A percentile compares a stretch with the other conserved stretches of the same genome.
Evolutionary conservation across 148 eudicot genomes (phyloP).

Genomic region (Gaultheria prostrata): DNA sequence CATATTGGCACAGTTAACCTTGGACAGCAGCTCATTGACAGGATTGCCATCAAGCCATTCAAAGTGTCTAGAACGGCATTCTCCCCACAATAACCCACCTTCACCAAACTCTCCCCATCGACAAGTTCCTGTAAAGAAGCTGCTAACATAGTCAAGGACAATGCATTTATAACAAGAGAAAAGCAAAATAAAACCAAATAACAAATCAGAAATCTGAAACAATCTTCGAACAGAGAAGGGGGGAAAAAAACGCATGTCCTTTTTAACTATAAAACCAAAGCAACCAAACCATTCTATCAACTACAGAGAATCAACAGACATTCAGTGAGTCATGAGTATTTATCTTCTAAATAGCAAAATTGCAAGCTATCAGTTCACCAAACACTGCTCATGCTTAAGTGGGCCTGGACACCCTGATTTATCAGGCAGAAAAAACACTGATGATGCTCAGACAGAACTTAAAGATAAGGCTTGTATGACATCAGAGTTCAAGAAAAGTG

Average conservation of each 20-base stretch:
- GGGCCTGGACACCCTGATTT: too few species aligned
- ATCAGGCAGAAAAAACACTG: too few species aligned
- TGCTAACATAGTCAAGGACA: slow-evolving; percentile 14
- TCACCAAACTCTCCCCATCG: slow-evolving; percentile 99
- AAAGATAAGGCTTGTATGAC: neutral
- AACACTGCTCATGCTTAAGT: too few species aligned
- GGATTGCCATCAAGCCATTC: slow-evolving; percentile 93
- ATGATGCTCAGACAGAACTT: neutral
- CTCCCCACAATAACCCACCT: slow-evolving; percentile 96
- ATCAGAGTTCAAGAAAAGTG: neutral
- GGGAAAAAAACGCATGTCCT: too few species aligned
- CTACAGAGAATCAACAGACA: too few species aligned
- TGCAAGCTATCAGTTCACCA: too few species aligned
- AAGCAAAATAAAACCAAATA: neutral
- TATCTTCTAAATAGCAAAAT: too few species aligned
- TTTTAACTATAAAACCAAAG: neutral
- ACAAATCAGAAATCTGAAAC: neutral
- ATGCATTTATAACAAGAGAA: neutral
- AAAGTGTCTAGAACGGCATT: slow-evolving; percentile 80
- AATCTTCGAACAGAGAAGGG: neutral
- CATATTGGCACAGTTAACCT: slow-evolving; percentile 45
- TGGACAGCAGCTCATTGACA: slow-evolving; percentile 56
- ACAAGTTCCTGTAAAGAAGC: slow-evolving; percentile 67
- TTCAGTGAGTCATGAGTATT: too few species aligned
- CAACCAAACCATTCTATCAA: too few species aligned